These are phyloP conservation scores for Quercus lobata DNA, from an alignment of 331 rosid genomes.

Conservation along the genomic window DNA sequence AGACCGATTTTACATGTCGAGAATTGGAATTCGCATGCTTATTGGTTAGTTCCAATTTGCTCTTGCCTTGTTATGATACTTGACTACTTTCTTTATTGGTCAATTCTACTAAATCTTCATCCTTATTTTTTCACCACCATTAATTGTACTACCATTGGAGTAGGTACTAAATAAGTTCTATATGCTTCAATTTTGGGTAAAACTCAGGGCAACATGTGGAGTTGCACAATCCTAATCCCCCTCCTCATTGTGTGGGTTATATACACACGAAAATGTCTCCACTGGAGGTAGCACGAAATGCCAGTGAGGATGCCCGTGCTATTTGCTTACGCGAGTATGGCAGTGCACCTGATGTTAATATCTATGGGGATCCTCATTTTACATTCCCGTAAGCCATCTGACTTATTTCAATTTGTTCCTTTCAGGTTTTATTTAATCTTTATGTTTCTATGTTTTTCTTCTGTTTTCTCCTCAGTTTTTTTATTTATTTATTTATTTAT, in stretches of 20 bases:
- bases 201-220: slow-evolving; percentile 89
- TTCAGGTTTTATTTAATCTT: neutral
- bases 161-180: slow-evolving; percentile 15
- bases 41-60: slow-evolving; percentile 48
- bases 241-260: slow-evolving; percentile 69
- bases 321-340: slow-evolving; percentile 82
- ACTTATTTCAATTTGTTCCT: neutral
- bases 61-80: slow-evolving; percentile 12
- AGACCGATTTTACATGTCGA: slow-evolving; percentile 89
- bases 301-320: slow-evolving; percentile 75
- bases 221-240: slow-evolving; percentile 83
- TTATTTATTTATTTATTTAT: too few relatives aligned
- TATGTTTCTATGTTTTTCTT: neutral
- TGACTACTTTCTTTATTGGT: slow-evolving; percentile 6
- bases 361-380: slow-evolving; percentile 78
- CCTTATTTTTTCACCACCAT: neutral
- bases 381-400: slow-evolving; percentile 74
- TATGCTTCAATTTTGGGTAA: slow-evolving; percentile 18
- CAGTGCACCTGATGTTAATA: slow-evolving; percentile 55
- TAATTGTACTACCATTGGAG: neutral
- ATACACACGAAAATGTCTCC: slow-evolving; percentile 86
- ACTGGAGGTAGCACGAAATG: slow-evolving; percentile 56
- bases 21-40: slow-evolving; percentile 94
- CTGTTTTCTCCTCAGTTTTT: neutral
- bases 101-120: neutral